Conservation (phyloP, 1,284 basidiomycete genomes). For the Ceratobasidium sp. region DNA sequence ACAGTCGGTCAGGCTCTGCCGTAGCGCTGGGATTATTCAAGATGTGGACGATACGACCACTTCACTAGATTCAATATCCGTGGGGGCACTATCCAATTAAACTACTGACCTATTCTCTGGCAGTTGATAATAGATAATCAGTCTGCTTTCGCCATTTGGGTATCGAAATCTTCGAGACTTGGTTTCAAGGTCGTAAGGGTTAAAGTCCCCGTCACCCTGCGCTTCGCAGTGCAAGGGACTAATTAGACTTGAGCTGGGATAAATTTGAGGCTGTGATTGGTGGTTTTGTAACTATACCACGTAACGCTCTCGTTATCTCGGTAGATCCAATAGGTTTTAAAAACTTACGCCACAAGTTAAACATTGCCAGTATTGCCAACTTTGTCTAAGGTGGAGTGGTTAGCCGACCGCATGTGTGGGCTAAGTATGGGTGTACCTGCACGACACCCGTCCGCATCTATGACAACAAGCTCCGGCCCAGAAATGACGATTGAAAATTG, state of each 20-base stretch:
- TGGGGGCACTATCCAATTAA: neutral
- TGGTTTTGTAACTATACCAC: neutral
- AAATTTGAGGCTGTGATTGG: constrained; percentile 19
- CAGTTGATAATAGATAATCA: constrained; percentile 19
- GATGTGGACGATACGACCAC: constrained; percentile 28
- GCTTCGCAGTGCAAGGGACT: constrained; percentile 21
- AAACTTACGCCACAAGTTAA: constrained; percentile 14
- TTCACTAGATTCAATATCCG: neutral
- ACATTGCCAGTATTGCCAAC: constrained; percentile 32
- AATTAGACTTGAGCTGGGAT: constrained; percentile 6
- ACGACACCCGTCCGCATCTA: constrained; percentile 22
- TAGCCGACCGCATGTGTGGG: neutral
- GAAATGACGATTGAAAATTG: constrained; percentile 35
- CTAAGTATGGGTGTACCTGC: constrained; percentile 1
- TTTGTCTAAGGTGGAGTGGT: constrained; percentile 4
- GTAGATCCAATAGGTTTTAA: too few species aligned
- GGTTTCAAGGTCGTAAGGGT: neutral
- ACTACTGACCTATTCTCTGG: neutral
- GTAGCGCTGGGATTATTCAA: constrained; percentile 25
- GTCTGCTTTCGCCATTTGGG: neutral
- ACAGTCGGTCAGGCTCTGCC: constrained; percentile 3
- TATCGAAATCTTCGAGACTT: constrained; percentile 3
- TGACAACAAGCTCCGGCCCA: constrained; percentile 35
- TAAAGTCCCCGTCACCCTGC: constrained; percentile 15
- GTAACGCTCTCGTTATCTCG: too few species aligned